These are phyloP conservation scores for Calonectria ilicicola DNA, from an alignment of 2,329 filamentous ascomycete species.

Conservation along the genomic window DNA sequence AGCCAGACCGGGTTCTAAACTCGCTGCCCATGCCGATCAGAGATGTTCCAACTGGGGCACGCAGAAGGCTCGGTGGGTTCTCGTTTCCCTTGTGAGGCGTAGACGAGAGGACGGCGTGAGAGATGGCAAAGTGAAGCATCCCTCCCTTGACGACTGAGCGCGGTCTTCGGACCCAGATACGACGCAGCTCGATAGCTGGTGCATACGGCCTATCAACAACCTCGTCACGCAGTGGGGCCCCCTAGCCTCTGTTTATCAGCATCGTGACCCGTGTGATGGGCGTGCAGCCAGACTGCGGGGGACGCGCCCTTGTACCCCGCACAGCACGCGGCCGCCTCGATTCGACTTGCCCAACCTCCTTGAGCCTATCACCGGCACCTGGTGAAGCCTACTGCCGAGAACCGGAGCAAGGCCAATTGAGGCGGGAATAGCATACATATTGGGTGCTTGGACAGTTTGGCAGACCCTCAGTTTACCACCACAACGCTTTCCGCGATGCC, in stretches of 20 bases:
- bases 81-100: neutral
- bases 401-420: neutral
- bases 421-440: neutral
- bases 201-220: conserved; percentile 5
- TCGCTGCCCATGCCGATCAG: neutral
- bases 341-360: conserved; percentile 1
- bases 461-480: neutral
- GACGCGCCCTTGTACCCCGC: neutral
- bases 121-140: neutral
- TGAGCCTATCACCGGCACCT: neutral
- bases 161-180: neutral
- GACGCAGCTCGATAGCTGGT: neutral
- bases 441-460: neutral
- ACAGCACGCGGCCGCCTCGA: neutral
- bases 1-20: neutral
- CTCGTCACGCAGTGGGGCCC: neutral
- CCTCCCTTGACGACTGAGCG: neutral
- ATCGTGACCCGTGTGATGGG: neutral
- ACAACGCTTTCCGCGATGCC: neutral
- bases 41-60: neutral
- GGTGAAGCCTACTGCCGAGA: neutral
- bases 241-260: neutral
- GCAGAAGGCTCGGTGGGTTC: neutral
- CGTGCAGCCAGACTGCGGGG: neutral
- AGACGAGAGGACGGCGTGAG: neutral